phyloP scores from a whole-genome alignment of 495 filamentous ascomycete genomes.

The Mytilinidion resinicola region DNA sequence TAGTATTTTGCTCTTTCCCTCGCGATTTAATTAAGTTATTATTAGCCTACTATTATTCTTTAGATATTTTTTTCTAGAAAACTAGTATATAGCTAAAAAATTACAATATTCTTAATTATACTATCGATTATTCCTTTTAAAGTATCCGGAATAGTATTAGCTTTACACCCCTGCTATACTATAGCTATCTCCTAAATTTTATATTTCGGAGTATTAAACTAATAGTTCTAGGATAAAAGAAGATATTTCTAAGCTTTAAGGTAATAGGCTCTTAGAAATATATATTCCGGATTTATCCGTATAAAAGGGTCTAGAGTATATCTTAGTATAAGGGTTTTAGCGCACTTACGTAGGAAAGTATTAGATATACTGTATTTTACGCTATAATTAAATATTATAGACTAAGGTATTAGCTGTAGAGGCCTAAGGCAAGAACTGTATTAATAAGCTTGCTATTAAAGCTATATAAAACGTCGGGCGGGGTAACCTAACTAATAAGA shows the following conservation, averaged over 20 bases:
- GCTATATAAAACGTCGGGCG: too few species aligned
- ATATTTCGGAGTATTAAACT: too few species aligned
- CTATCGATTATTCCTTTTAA: too few species aligned
- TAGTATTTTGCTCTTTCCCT: slow-evolving; percentile 1
- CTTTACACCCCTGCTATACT: background rate
- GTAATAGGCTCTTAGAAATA: background rate
- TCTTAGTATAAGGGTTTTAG: slow-evolving; percentile 5
- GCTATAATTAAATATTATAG: too few species aligned
- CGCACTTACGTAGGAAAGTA: slow-evolving; percentile 7
- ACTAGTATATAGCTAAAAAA: slow-evolving; percentile 4
- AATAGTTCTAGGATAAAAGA: slow-evolving; percentile 2
- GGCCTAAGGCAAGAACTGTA: too few species aligned
- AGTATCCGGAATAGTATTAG: background rate
- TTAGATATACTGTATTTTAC: slow-evolving; percentile 2
- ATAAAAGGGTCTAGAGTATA: slow-evolving; percentile 2
- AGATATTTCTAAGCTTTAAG: background rate
- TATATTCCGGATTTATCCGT: slow-evolving; percentile 2
- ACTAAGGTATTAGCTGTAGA: too few species aligned
- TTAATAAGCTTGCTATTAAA: too few species aligned
- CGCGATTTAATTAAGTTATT: background rate
- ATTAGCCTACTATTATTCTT: slow-evolving; percentile 1
- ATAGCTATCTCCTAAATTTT: background rate
- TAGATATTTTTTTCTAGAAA: background rate
- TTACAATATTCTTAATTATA: too few species aligned
- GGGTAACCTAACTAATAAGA: too few species aligned